Percentiles rank a stretch among this genome's conserved stretches.
These are phyloP conservation scores for Euclidium syriacum DNA, from an alignment of 345 rosid genomes.

Conservation along the genomic window DNA sequence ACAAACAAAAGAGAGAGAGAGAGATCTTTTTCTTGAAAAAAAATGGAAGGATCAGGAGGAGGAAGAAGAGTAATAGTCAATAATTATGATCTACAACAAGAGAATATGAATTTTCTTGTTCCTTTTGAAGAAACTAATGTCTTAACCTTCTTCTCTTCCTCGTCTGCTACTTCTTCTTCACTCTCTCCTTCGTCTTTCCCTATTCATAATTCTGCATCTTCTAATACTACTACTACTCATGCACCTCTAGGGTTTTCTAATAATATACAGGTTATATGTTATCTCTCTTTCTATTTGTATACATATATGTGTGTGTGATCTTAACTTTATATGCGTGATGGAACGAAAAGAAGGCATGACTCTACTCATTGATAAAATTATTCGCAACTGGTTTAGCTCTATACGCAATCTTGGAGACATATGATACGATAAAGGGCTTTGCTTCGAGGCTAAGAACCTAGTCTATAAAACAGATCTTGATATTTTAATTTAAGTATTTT, in stretches of 20 bases:
- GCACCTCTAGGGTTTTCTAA: constrained; percentile 41
- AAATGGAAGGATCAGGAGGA: constrained; percentile 53
- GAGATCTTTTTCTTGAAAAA: not conserved
- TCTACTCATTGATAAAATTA: too few species aligned
- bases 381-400: too few species aligned
- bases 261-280: constrained; percentile 38
- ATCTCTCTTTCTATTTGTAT: not conserved
- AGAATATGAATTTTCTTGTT: constrained; percentile 57
- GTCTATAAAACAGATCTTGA: too few species aligned
- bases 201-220: constrained; percentile 31
- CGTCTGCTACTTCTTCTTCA: constrained; percentile 37
- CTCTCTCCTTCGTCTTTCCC: constrained; percentile 31
- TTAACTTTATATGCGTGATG: too few species aligned
- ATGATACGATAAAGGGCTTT: too few species aligned
- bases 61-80: constrained; percentile 28
- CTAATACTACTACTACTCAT: constrained; percentile 18
- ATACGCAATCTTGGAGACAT: too few species aligned
- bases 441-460: too few species aligned
- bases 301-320: not conserved
- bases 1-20: not conserved
- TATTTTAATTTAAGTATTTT: not conserved
- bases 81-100: constrained; percentile 62
- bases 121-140: constrained; percentile 76
- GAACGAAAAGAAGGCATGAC: too few species aligned
- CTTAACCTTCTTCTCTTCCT: constrained; percentile 61